Conservation (phyloP, 1,284 basidiomycete genomes). For the Ceratorhiza oryzae-sativae region DNA sequence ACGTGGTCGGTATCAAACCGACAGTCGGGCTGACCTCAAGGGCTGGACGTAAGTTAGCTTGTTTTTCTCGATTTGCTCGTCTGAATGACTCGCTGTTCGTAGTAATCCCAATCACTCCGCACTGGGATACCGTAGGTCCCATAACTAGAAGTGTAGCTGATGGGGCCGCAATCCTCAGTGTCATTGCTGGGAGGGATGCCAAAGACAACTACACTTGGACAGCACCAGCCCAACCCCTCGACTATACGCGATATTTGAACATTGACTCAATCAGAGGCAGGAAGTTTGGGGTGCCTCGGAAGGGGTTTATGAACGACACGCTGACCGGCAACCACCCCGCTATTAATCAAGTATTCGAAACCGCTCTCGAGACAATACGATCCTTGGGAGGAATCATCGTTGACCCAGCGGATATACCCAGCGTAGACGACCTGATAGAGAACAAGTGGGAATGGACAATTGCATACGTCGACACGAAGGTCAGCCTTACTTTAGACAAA, state of each 20-base stretch:
- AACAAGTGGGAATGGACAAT: slow-evolving; percentile 63
- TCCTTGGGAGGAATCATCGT: slow-evolving; percentile 65
- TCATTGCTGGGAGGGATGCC: slow-evolving; percentile 65
- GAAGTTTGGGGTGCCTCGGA: slow-evolving; percentile 64
- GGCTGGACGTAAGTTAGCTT: slow-evolving; percentile 58
- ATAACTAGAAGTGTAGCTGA: slow-evolving; percentile 66
- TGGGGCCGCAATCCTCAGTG: slow-evolving; percentile 62
- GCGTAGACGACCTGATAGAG: slow-evolving; percentile 59
- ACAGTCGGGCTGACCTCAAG: slow-evolving; percentile 69
- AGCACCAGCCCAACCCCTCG: slow-evolving; percentile 61
- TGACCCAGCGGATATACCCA: slow-evolving; percentile 68
- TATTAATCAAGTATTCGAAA: slow-evolving; percentile 55
- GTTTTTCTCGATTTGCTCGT: slow-evolving; percentile 29
- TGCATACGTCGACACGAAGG: slow-evolving; percentile 48
- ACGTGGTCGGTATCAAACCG: slow-evolving; percentile 66
- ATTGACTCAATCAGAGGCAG: slow-evolving; percentile 60
- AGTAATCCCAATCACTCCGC: slow-evolving; percentile 67
- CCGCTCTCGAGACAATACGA: slow-evolving; percentile 58
- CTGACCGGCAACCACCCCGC: slow-evolving; percentile 12
- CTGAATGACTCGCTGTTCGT: background rate
- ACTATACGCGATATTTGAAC: slow-evolving; percentile 62
- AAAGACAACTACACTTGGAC: slow-evolving; percentile 68
- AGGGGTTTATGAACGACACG: slow-evolving; percentile 33
- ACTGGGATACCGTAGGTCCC: slow-evolving; percentile 71
- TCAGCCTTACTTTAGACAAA: background rate